phyloP scores from a whole-genome alignment of 352 stramenopile species.

The Peronospora tabacina region DNA sequence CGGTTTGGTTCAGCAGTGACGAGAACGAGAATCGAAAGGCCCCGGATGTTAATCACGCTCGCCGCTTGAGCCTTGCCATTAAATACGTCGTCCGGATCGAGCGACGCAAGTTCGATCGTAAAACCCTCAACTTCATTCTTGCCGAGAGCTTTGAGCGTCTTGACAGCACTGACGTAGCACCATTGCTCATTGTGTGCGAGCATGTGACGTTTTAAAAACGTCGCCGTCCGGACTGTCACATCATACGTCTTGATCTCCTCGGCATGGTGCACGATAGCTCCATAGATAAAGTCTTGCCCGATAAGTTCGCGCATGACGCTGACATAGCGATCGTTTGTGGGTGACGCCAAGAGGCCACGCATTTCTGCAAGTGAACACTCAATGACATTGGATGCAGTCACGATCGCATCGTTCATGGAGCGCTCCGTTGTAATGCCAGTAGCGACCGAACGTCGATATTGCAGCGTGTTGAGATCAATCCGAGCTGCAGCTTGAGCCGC shows the following conservation, averaged over 20 bases:
- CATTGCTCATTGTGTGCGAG: constrained; percentile 45
- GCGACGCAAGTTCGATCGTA: constrained; percentile 31
- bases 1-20: constrained; percentile 20
- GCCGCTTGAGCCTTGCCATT: constrained; percentile 35
- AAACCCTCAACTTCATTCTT: constrained; percentile 20
- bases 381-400: constrained; percentile 30
- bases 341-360: constrained; percentile 23
- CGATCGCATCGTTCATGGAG: constrained; percentile 20
- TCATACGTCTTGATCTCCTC: constrained; percentile 20
- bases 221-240: constrained; percentile 40
- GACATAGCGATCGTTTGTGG: constrained; percentile 30
- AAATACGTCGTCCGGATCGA: constrained; percentile 38
- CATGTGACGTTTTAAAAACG: constrained; percentile 37
- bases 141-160: constrained; percentile 7
- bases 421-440: constrained; percentile 25
- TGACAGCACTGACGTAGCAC: constrained; percentile 34
- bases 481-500: constrained; percentile 18
- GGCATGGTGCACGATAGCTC: constrained; percentile 34
- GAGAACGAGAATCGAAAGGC: constrained; percentile 27
- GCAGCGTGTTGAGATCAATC: constrained; percentile 27
- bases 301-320: constrained; percentile 39
- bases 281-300: constrained; percentile 42
- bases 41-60: constrained; percentile 28
- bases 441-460: constrained; percentile 14
- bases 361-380: constrained; percentile 39